Percentiles rank a stretch among this genome's conserved stretches.
These are phyloP conservation scores for Penicillium salamii DNA, from an alignment of 495 filamentous ascomycete genomes.

Conservation along the genomic window DNA sequence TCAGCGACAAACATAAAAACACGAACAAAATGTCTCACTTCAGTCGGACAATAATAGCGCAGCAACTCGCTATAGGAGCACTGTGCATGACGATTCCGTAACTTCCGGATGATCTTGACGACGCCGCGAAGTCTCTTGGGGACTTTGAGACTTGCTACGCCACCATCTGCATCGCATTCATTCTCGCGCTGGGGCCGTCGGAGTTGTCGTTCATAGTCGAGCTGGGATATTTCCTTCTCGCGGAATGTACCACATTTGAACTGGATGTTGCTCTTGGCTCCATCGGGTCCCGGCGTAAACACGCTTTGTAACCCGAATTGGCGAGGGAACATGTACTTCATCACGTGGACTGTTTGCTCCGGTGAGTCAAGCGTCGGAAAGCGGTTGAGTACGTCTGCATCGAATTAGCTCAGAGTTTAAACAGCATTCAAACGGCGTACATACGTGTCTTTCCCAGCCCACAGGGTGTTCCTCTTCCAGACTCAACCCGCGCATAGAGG, in stretches of 20 bases:
- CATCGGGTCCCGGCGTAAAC: conserved; percentile 69
- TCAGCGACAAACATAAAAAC: conserved; percentile 7
- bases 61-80: conserved; percentile 77
- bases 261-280: conserved; percentile 60
- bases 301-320: conserved; percentile 90
- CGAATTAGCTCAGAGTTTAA: neutral
- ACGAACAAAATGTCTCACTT: conserved; percentile 33
- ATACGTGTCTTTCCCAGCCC: conserved; percentile 80
- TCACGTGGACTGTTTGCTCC: conserved; percentile 61
- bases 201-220: conserved; percentile 10
- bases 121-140: conserved; percentile 76
- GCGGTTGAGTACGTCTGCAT: conserved; percentile 80
- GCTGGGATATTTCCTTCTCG: conserved; percentile 72
- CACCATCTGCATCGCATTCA: conserved; percentile 9
- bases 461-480: conserved; percentile 62
- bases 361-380: conserved; percentile 49
- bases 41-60: conserved; percentile 72
- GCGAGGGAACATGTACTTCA: conserved; percentile 91
- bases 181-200: neutral
- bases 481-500: conserved; percentile 77
- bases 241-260: conserved; percentile 81
- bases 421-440: conserved; percentile 25
- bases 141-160: conserved; percentile 37
- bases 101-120: conserved; percentile 56
- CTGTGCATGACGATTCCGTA: conserved; percentile 68